Conservation (phyloP, 1,139 yeast genomes). For the Yamadazyma conglobata region DNA sequence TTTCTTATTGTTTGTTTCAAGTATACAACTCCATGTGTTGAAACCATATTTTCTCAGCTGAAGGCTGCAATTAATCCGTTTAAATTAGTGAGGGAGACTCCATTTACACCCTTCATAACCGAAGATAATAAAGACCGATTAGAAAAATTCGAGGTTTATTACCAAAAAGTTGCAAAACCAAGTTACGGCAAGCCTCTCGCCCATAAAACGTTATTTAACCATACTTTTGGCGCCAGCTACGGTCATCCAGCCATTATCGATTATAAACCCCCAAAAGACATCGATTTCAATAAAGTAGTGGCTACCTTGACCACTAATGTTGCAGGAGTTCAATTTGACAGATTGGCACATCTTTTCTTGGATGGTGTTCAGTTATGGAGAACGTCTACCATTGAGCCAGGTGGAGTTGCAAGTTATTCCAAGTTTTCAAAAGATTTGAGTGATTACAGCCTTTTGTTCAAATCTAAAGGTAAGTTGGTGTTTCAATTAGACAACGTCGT, state of each 20-base stretch:
- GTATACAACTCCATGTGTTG: no score
- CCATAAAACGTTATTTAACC: conserved; percentile 25
- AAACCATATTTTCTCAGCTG: no score
- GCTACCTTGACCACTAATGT: conserved; percentile 57
- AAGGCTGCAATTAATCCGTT: no score
- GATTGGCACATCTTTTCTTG: conserved; percentile 67
- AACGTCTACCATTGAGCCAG: conserved; percentile 82
- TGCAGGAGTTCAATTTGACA: conserved; percentile 70
- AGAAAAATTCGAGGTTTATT: conserved; percentile 25
- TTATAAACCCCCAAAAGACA: conserved; percentile 20
- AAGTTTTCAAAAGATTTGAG: conserved; percentile 62
- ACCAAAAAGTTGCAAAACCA: conserved; percentile 27
- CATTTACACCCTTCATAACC: no score
- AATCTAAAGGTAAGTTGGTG: conserved; percentile 30
- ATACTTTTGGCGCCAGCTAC: conserved; percentile 37
- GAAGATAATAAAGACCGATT: no score
- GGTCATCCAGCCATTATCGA: conserved; percentile 29
- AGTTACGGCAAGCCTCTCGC: conserved; percentile 30
- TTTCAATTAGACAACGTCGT: conserved; percentile 68
- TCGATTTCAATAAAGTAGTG: conserved; percentile 56
- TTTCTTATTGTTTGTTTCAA: no score
- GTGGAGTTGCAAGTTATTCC: conserved; percentile 44
- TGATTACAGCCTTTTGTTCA: conserved; percentile 51
- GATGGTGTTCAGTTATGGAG: conserved; percentile 76
- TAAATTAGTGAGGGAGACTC: no score